Evolutionary conservation across 176 grass and related monocot species (phyloP).

Genomic region (Dendrocalamus sinicus): DNA sequence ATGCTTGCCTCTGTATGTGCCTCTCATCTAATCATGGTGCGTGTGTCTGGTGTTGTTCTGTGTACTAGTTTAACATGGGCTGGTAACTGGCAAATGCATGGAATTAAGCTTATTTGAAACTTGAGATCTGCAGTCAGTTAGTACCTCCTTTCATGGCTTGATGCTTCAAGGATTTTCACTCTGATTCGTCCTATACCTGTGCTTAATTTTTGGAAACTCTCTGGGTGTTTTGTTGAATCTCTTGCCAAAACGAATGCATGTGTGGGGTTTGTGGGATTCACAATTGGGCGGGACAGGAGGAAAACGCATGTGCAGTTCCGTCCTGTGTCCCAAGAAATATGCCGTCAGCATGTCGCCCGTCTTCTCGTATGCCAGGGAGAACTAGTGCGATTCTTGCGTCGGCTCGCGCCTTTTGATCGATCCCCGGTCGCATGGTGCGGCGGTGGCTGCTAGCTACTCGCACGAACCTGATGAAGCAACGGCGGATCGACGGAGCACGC

Average conservation of each 20-base stretch:
- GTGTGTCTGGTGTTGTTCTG: not conserved
- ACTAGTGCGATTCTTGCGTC: too few relatives aligned
- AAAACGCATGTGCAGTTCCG: not conserved
- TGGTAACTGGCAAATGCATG: not conserved
- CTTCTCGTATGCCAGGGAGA: too few relatives aligned
- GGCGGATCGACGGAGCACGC: not conserved
- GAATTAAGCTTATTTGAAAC: not conserved
- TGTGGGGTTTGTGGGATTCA: not conserved
- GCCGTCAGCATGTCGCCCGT: too few relatives aligned
- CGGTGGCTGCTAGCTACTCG: not conserved
- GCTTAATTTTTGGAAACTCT: too few relatives aligned
- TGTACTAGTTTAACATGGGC: not conserved
- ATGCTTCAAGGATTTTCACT: too few relatives aligned
- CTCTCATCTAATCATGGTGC: not conserved
- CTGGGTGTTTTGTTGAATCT: too few relatives aligned
- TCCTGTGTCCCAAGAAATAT: too few relatives aligned
- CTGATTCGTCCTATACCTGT: too few relatives aligned
- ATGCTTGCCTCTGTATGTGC: not conserved
- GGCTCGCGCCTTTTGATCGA: not conserved
- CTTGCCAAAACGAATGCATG: too few relatives aligned
- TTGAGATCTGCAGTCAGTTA: not conserved
- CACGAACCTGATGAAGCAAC: not conserved
- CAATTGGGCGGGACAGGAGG: not conserved
- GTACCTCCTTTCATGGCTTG: not conserved
- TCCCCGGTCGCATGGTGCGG: not conserved